Base-by-base conservation (phyloP, 345 rosid genomes). In the Lepidium didymum region DNA sequence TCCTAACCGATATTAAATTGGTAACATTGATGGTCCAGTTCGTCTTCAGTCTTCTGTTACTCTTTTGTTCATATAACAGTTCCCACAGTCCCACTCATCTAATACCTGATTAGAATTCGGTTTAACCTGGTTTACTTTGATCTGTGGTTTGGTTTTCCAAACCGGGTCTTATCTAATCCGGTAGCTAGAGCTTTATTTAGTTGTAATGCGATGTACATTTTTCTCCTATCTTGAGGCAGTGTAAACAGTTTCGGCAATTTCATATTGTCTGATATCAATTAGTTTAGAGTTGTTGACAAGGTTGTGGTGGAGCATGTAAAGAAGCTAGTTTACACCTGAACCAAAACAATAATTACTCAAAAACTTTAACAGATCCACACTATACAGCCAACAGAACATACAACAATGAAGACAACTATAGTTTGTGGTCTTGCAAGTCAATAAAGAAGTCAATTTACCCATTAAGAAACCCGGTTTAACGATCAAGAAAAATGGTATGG, bases 91-190 rank as follows among this genome's bases (percentile, higher is more conserved):
- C 77, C 61, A 65, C 21, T 65, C 37, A 33, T 66, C 71, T 73
- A 66, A 51, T 73, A 73, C 72, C 67, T 66, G 72, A 51, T 66
- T 51, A 73, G 72, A 51, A 59, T 58, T 73, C n/a, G 67, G 68
- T 51, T 73, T 73, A 66, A 72, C 23, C 49, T 42, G 62, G 55
- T 62, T 70, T 41, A 49, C 40, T 64, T 38, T 49, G 37, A 40
- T 56, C 56, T 58, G 36, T 49, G 10, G 83, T 82, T 16, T 88
- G 81, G 67, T 73, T 58, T 58, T 73, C 62, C 61, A 65, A 66
- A 73, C 72, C 67, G 4, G 47, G 55, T n/a, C 31, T 40, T 35
- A 33, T 65, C 23, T 40, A 65, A 65, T 51, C 34, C 34, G 55
- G 67, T 58, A 42, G 35, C 67, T 49, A 56, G 67, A 65, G 43